Evolutionary conservation across 345 rosid species (phyloP).

Genomic region (Hevea brasiliensis): DNA sequence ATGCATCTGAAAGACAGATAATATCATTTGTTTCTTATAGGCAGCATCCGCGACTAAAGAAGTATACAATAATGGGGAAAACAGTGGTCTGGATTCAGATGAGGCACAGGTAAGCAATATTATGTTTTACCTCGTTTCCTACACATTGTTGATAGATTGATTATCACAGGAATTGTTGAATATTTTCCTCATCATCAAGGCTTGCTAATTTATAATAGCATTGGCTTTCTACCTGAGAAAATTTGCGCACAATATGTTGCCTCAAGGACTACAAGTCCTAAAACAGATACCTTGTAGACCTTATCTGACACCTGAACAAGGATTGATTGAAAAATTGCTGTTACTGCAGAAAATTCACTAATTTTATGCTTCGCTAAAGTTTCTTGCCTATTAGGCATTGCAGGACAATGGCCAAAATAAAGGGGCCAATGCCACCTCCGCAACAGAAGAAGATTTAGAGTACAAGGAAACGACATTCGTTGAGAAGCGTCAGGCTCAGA

Average conservation of each 20-base stretch:
- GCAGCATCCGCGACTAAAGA: constrained; percentile 37
- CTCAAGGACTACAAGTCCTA: neutral
- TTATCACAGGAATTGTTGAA: too few species aligned
- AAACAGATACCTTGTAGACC: too few species aligned
- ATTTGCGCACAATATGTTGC: neutral
- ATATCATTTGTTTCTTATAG: constrained; percentile 26
- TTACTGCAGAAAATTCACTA: neutral
- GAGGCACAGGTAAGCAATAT: constrained; percentile 27
- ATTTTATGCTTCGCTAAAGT: too few species aligned
- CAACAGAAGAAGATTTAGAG: constrained; percentile 14
- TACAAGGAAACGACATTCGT: neutral
- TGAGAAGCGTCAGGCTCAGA: constrained; percentile 17
- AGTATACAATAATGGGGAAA: constrained; percentile 18
- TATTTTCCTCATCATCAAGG: too few species aligned
- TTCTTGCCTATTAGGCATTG: too few species aligned
- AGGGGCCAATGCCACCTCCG: neutral
- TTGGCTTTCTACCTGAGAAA: neutral
- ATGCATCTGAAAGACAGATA: too few species aligned
- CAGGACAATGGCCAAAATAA: constrained; percentile 19
- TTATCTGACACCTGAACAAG: too few species aligned
- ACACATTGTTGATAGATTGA: too few species aligned
- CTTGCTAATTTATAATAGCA: neutral
- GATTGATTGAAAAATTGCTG: too few species aligned
- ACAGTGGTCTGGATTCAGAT: constrained; percentile 18
- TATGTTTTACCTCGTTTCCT: too few species aligned